Evolutionary conservation across 805 yeast species (phyloP), one percentile per base, ranked within the genome.

Genomic region (Metschnikowia hibisci): DNA sequence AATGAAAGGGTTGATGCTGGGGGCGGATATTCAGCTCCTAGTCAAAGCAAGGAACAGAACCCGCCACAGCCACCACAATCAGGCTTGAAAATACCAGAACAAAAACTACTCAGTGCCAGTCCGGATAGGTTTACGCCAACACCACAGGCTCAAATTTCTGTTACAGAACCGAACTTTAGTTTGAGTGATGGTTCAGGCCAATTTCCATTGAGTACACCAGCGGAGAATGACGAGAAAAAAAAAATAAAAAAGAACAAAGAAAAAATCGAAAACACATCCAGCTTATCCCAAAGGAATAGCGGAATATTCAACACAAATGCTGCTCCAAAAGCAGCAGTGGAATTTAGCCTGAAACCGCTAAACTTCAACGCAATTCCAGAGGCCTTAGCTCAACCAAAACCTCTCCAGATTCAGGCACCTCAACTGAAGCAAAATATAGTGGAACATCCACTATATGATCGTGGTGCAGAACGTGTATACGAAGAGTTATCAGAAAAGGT

Each of bases 401-500:
- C 29, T 15, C 25, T 14, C n/a, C 10, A 18, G 10, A 10, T n/a
- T 8, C 23, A 30, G n/a, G 22, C 31, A 15, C 35, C 30, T 11
- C 30, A 38, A 18, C 37, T n/a, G 18, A 28, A 26, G n/a, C 15
- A 20, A 6, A n/a, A 15, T 26, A 15, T 14, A 16, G 29, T 22
- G 27, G 16, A 15, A 18, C 34, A 35, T 18, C 26, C 32, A 26
- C 27, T 26, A 27, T 35, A 16, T 18, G 12, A 14, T 16, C 9
- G 14, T 27, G 39, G 32, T 27, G 32, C 9, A 10, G 39, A 35
- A 9, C 27, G 28, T 15, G 39, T 35, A n/a, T 35, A 35, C 18
- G 39, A 35, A 12, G 51, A 50, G 4, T 40, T 71, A 2, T n/a
- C 63, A 2, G 27, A 48, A 1, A 48, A 56, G 2, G 39, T 58